phyloP scores from a whole-genome alignment of 495 filamentous ascomycete genomes.

The Neurospora sp. region DNA sequence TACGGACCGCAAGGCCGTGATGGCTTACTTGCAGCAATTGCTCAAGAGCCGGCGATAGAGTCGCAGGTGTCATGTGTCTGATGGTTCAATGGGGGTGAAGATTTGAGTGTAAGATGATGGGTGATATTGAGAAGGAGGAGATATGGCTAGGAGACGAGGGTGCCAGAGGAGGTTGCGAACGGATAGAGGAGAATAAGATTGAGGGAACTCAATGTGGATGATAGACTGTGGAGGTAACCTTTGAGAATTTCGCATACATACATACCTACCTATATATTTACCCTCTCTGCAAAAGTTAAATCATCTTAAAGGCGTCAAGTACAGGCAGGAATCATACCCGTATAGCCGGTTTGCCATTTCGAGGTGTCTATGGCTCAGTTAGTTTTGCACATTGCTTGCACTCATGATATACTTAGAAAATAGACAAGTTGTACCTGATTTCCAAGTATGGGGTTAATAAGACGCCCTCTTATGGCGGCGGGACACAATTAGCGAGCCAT shows the following conservation, averaged over 20 bases:
- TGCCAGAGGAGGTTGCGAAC: neutral
- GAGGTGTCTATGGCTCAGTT: neutral
- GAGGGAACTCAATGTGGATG: neutral
- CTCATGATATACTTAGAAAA: neutral
- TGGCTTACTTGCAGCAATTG: constrained; percentile 36
- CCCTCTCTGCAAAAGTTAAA: neutral
- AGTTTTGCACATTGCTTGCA: neutral
- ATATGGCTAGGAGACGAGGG: neutral
- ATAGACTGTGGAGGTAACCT: neutral
- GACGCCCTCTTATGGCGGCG: too few species aligned
- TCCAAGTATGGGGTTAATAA: too few species aligned
- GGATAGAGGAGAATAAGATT: neutral
- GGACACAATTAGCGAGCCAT: too few species aligned
- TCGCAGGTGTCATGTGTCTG: neutral
- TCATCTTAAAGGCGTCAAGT: neutral
- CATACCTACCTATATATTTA: neutral
- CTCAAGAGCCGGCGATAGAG: constrained; percentile 27
- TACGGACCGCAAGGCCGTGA: constrained; percentile 38
- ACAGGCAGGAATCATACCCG: neutral
- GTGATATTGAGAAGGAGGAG: neutral
- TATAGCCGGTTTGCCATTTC: neutral
- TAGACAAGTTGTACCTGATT: neutral
- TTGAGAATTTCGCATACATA: neutral
- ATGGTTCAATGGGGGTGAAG: neutral
- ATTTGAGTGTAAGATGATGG: neutral